Evolutionary conservation across 805 yeast species (phyloP).

Genomic region (Blastobotrys peoriensis): DNA sequence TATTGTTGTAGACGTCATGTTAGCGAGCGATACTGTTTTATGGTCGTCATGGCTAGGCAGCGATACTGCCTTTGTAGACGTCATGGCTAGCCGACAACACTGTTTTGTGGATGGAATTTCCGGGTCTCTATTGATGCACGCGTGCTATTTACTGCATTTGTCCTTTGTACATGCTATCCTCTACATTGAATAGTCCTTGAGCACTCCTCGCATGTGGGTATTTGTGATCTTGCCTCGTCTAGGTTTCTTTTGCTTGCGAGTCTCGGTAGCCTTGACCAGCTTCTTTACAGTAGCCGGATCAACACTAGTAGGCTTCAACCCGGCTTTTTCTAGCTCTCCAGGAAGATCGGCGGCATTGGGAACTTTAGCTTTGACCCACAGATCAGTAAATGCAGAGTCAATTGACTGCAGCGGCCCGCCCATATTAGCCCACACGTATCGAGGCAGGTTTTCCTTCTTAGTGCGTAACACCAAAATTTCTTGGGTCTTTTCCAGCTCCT

Average conservation of each 20-base stretch:
- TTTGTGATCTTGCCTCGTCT: constrained; percentile 92
- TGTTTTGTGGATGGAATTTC: no score
- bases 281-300: constrained; percentile 90
- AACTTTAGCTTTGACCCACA: constrained; percentile 74
- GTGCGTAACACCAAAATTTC: constrained; percentile 80
- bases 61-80: no score
- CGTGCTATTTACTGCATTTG: no score
- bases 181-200: constrained; percentile 62
- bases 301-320: constrained; percentile 95
- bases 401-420: constrained; percentile 69
- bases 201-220: constrained; percentile 92
- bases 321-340: constrained; percentile 65
- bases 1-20: no score
- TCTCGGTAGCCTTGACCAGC: constrained; percentile 44
- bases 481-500: constrained; percentile 68
- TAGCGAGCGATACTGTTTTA: no score
- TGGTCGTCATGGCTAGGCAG: no score
- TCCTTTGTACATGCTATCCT: no score
- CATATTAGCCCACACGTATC: constrained; percentile 83
- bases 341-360: constrained; percentile 83
- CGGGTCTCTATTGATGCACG: no score
- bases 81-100: no score
- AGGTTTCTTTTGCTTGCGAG: constrained; percentile 81
- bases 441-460: constrained; percentile 89
- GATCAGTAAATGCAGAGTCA: constrained; percentile 72